Evolutionary conservation across 2,329 filamentous ascomycete genomes (phyloP).

Genomic region (Bertia moriformis): DNA sequence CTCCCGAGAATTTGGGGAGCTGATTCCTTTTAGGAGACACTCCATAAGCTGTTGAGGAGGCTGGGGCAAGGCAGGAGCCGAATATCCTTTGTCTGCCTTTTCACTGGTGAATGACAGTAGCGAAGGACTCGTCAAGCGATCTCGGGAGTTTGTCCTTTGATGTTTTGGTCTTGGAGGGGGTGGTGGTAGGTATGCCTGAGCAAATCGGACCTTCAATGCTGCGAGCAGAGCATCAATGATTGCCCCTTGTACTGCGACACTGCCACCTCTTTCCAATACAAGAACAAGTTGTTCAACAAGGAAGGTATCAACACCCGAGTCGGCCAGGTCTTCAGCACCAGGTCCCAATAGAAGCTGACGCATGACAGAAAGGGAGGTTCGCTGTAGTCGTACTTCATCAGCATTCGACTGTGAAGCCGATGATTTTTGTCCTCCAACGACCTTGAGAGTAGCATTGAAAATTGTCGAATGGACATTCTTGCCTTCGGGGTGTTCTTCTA

Average conservation of each 20-base stretch:
- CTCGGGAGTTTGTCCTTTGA: slow-evolving; percentile 9
- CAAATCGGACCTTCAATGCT: slow-evolving; percentile 27
- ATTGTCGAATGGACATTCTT: not conserved
- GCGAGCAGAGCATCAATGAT: slow-evolving; percentile 32
- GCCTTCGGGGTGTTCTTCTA: not conserved
- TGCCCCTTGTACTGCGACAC: slow-evolving; percentile 23
- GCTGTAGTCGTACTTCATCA: slow-evolving; percentile 26
- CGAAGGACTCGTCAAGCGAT: slow-evolving; percentile 10
- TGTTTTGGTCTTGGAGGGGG: slow-evolving; percentile 13
- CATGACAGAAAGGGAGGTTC: slow-evolving; percentile 26
- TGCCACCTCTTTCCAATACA: slow-evolving; percentile 18
- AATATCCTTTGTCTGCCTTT: slow-evolving; percentile 16
- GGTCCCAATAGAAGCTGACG: slow-evolving; percentile 3
- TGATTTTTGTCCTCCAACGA: not conserved
- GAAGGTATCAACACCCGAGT: slow-evolving; percentile 25
- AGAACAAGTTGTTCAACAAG: slow-evolving; percentile 28
- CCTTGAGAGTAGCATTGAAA: not conserved
- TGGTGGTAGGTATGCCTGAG: slow-evolving; percentile 15
- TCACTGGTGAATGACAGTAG: slow-evolving; percentile 3
- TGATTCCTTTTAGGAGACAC: slow-evolving; percentile 69
- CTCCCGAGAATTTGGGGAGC: slow-evolving; percentile 56
- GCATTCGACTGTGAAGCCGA: slow-evolving; percentile 5
- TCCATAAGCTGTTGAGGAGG: slow-evolving; percentile 64
- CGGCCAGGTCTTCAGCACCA: not conserved
- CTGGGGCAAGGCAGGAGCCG: slow-evolving; percentile 25